A percentile compares a stretch with the other conserved stretches of the same genome.
These are phyloP conservation scores for Coemansia sp. DNA, from an alignment of 192 early-diverging fungal species.

Conservation along the genomic window DNA sequence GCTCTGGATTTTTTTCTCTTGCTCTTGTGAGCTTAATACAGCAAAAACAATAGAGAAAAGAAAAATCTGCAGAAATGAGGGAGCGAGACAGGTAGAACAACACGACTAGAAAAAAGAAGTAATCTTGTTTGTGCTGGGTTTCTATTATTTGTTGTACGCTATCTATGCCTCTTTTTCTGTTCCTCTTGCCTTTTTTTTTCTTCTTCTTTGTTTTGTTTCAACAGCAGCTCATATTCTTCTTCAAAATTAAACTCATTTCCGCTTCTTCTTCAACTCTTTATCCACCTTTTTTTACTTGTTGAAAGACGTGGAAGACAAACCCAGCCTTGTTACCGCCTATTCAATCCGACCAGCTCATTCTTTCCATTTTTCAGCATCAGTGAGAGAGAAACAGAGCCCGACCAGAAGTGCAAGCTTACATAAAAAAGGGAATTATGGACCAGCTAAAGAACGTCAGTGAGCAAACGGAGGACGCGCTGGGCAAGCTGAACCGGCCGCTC, in stretches of 20 bases:
- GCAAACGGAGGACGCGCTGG: conserved; percentile 76
- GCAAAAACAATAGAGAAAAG: too few species aligned
- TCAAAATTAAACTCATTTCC: neutral
- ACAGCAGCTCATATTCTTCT: neutral
- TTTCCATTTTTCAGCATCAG: neutral
- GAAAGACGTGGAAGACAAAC: too few species aligned
- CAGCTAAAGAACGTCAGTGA: conserved; percentile 52
- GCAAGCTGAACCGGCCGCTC: conserved; percentile 71
- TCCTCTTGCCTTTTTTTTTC: neutral
- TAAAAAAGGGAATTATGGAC: conserved; percentile 24
- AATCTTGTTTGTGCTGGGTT: neutral
- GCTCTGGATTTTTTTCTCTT: too few species aligned
- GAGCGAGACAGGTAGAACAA: too few species aligned
- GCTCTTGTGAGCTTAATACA: too few species aligned
- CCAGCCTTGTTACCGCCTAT: neutral
- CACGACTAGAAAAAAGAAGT: neutral
- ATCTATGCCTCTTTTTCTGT: neutral
- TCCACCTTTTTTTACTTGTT: neutral
- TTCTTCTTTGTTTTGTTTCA: conserved; percentile 3
- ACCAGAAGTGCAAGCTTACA: neutral
- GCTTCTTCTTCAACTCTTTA: neutral
- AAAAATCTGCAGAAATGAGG: too few species aligned
- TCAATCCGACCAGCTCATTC: neutral
- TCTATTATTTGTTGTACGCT: neutral
- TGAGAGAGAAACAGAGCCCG: neutral